Evolutionary conservation across 805 yeast species (phyloP), one percentile per base, ranked within the genome.

Genomic region (Yamadazyma sp.): DNA sequence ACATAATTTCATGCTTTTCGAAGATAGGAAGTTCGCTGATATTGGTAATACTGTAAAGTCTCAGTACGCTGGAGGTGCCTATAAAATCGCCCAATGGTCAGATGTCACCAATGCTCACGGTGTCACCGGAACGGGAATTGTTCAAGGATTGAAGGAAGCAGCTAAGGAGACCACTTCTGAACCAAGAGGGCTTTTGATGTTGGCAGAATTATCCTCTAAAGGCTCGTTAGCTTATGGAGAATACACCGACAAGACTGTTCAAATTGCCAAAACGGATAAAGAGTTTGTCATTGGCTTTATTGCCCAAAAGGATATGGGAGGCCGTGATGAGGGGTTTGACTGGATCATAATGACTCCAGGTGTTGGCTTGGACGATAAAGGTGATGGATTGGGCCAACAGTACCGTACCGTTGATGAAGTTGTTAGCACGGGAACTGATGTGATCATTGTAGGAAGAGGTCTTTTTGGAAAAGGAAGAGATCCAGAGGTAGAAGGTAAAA

Each of bases 341-440:
- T 93, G 97, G 96, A 64, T 93, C 27, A 78, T 90, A 41, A 82
- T 93, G 93, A 91, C 99, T 1, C 99, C 99, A 0, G 99, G 99
- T 45, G 99, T 93, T 26, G 98, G 98, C 3, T 73, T 93, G 36
- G 99, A 91, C 57, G 98, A 91, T 57, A 93, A 84, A 60, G 97
- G 98, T 11, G 99, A 93, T 59, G 78, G 82, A 1, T 73, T 93
- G 44, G 99, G 99, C 16, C 99, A 93, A 62, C 98, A 93, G 64
- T 93, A 93, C 63, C 77, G 99, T 60, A 80, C 96, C 4, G 98
- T 91, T 3, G 78, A 78, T 46, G 87, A 84, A 43, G 99, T 89
- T 16, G 71, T 91, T 9, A 56, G 76, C 10, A 78, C 84, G 1
- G 98, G 98, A n/a, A 75, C 95, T 2, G 99, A 93, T 60, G 77